Conservation (phyloP, 768 basidiomycete genomes). For the Lactarius hengduanensis region DNA sequence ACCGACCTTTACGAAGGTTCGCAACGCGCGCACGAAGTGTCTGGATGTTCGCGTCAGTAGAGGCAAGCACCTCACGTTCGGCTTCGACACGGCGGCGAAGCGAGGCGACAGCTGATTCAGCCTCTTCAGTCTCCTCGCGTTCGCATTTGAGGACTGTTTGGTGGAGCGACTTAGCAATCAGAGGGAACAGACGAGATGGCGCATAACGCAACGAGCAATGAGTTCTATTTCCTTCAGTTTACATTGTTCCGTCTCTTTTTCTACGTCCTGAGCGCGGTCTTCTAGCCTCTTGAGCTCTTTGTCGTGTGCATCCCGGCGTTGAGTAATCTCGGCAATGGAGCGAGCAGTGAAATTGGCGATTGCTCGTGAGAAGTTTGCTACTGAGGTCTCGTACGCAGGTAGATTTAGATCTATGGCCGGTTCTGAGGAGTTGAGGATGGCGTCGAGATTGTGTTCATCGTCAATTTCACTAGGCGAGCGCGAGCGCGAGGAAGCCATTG, state of each 20-base stretch:
- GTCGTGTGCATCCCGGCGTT: background rate
- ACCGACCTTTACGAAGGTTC: constrained; percentile 64
- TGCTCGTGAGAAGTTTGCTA: background rate
- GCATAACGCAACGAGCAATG: constrained; percentile 53
- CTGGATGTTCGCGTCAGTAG: constrained; percentile 68
- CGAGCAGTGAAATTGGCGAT: background rate
- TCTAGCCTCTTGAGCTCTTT: background rate
- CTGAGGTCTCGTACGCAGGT: background rate
- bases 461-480: too few relatives aligned
- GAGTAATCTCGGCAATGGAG: background rate
- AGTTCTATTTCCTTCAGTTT: constrained; percentile 62
- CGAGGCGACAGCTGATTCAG: constrained; percentile 56
- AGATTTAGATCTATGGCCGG: background rate
- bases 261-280: constrained; percentile 48
- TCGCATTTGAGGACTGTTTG: constrained; percentile 50
- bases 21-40: constrained; percentile 62
- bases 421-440: background rate
- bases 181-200: background rate
- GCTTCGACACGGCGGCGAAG: constrained; percentile 66
- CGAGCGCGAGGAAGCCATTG: too few relatives aligned
- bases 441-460: background rate
- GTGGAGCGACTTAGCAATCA: background rate
- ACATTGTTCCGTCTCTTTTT: constrained; percentile 45
- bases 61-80: constrained; percentile 55
- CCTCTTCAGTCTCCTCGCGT: constrained; percentile 60